Evolutionary conservation across 768 basidiomycete genomes (phyloP), one percentile per base, ranked within the genome.

Genomic region (Calocybe gangraenosa): DNA sequence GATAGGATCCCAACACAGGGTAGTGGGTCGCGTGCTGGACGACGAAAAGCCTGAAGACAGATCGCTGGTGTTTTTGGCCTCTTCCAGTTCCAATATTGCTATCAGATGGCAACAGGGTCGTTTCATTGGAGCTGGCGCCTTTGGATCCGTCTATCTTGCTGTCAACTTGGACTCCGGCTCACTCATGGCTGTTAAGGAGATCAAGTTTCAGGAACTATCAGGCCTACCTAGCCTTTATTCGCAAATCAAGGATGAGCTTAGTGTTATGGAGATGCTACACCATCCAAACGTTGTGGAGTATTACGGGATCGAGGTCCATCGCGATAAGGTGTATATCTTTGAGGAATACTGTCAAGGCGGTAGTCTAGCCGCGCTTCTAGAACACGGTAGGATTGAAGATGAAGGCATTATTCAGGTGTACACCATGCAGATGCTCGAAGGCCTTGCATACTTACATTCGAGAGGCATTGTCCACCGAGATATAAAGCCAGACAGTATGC

Each of bases 171-270:
- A 98, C 60, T 86, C 89, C 1, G 92, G 94, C 37, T 87, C 88
- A 34, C 81, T 97, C 49, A 97, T 99, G 93, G 96, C 96, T 7
- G 96, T 97, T 58, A 99, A 99, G 69, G 96, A 98, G 69, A 92
- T 98, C 63, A 92, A 92, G 48, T 95, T 94, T 64, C 92, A 94
- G 60, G 95, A 97, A 62, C 70, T 95, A 10, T 82, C 90, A 4
- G 91, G 90, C 15, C 68, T 92, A 41, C 88, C 94, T 3, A 90
- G 81, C 50, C 74, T 98, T 20, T 91, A 92, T 67, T 77, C 88
- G 42, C 90, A 94, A 60, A 96, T 98, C 65, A 87, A 82, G 62
- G 93, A 98, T 61, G 96, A 99, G 66, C 81, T 96, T 44, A 84
- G 81, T 54, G 92, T 99, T 45, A 99, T 99, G 96, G 92, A 94